Evolutionary conservation across 2,329 filamentous ascomycete genomes (phyloP).

Genomic region (Nannizziopsis arthrosporioides): DNA sequence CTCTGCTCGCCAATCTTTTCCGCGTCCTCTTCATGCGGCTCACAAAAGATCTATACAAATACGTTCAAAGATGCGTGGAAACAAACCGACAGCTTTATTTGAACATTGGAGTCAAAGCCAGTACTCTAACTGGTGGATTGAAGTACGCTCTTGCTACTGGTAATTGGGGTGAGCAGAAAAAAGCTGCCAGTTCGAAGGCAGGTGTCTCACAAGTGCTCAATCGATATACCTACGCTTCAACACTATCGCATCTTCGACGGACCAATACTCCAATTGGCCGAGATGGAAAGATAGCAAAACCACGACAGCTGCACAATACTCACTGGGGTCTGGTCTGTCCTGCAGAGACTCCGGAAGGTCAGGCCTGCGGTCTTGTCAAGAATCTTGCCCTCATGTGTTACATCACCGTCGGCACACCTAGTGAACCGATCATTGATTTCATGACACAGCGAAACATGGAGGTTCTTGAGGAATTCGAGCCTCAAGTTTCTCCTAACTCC

Average conservation of each 20-base stretch:
- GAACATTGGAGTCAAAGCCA: conserved; percentile 78
- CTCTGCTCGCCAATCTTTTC: conserved; percentile 91
- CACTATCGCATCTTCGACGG: conserved; percentile 86
- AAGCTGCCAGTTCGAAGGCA: conserved; percentile 84
- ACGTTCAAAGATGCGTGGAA: conserved; percentile 86
- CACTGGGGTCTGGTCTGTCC: conserved; percentile 98
- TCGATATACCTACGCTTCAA: conserved; percentile 94
- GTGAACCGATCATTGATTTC: conserved; percentile 82
- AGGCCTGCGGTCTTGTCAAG: conserved; percentile 96
- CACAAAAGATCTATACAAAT: conserved; percentile 79
- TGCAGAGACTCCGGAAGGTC: conserved; percentile 93
- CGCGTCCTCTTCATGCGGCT: conserved; percentile 81
- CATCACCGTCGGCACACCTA: conserved; percentile 86
- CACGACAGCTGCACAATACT: conserved; percentile 93
- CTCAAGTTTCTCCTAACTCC: conserved; percentile 70
- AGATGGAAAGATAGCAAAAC: conserved; percentile 97
- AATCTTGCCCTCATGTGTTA: conserved; percentile 97
- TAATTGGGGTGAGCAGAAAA: conserved; percentile 99
- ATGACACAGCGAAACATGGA: conserved; percentile 96
- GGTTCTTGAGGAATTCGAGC: conserved; percentile 87
- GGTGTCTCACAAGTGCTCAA: conserved; percentile 98
- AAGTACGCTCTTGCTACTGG: conserved; percentile 96
- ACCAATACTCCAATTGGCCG: conserved; percentile 96
- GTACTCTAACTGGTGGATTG: conserved; percentile 81
- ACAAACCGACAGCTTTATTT: conserved; percentile 80